These are phyloP conservation scores for Ceratobasidium sp. DNA, from an alignment of 1,284 basidiomycete species.

Conservation along the genomic window DNA sequence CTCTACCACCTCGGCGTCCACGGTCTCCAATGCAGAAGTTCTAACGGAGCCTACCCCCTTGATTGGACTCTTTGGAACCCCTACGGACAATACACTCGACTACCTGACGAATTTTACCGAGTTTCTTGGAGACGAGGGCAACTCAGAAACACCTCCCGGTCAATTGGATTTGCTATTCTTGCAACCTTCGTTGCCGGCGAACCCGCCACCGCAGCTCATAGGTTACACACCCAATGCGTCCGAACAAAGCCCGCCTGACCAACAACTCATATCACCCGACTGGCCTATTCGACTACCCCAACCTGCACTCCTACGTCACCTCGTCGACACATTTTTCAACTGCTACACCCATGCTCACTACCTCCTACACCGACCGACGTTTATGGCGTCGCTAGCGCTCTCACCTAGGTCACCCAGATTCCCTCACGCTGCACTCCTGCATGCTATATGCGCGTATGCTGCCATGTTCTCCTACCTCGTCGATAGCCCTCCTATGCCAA, in stretches of 20 bases:
- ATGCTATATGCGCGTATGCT: slow-evolving; percentile 39
- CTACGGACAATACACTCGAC: not conserved
- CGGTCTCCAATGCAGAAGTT: too few relatives aligned
- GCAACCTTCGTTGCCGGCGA: not conserved
- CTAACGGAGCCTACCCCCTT: slow-evolving; percentile 10
- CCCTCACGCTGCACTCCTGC: slow-evolving; percentile 38
- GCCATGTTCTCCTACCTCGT: slow-evolving; percentile 32
- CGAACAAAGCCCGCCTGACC: not conserved
- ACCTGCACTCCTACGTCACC: slow-evolving; percentile 44
- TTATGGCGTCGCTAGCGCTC: slow-evolving; percentile 41
- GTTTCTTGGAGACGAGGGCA: not conserved
- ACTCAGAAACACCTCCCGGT: too few relatives aligned
- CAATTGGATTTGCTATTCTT: too few relatives aligned
- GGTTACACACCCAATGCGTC: not conserved
- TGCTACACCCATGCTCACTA: slow-evolving; percentile 45
- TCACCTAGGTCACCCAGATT: slow-evolving; percentile 39
- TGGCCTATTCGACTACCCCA: slow-evolving; percentile 66
- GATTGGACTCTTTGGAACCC: not conserved
- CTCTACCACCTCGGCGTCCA: slow-evolving; percentile 23
- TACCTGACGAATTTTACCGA: not conserved
- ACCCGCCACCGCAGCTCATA: not conserved
- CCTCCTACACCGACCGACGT: slow-evolving; percentile 48
- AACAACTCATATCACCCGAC: slow-evolving; percentile 66
- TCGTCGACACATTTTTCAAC: slow-evolving; percentile 45
- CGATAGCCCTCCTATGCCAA: slow-evolving; percentile 12